Base-by-base conservation (phyloP, 208 protist genomes). In the Crithidia bombi region DNA sequence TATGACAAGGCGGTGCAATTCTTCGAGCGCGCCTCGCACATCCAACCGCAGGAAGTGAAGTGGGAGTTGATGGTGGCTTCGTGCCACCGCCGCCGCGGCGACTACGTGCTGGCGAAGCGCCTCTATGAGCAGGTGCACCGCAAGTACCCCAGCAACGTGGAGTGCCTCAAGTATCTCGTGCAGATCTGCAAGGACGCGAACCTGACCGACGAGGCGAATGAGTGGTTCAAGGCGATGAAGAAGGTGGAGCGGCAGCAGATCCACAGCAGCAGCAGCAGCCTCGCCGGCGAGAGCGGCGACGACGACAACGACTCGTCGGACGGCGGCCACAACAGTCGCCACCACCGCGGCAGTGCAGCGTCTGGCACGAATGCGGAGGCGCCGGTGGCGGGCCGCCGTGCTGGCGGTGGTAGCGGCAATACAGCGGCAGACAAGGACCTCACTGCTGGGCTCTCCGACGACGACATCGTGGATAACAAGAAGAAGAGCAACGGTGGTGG, bases 1-100 rank as follows among this genome's bases (percentile, higher is more conserved):
- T 99, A 98, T 80, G 98, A 99, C 70, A 98, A 98, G 84, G 97
- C 98, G 6, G 92, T 98, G 26, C 78, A 93, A 80, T 99, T 98
- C 82, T 99, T 99, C 80, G 88, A 98, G 68, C 86, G 96, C 33
- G 97, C 98, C 41, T 86, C 97, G 28, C 89, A 98, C 73, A 98
- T 99, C 44, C 89, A 98, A 78, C 97, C 97, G 19, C 78, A 90
- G 50, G 94, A 99, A 77, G 92, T 98, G 63, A 98, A 98, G 76
- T 99, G 97, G 97, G 91, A 93, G 83, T 81, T 99, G 56, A 97
- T 98, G 93, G 89, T 98, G 32, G 96, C 95, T n/a, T 96, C 85
- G 23, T 99, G 98, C 90, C 89, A 98, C 71, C 83, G 96, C 56
- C 89, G 96, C 55, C 93, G 94, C 49, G 96, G 97, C 36, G 86